These are phyloP conservation scores for Xeromyces bisporus DNA, from an alignment of 495 filamentous ascomycete genomes.

Conservation along the genomic window DNA sequence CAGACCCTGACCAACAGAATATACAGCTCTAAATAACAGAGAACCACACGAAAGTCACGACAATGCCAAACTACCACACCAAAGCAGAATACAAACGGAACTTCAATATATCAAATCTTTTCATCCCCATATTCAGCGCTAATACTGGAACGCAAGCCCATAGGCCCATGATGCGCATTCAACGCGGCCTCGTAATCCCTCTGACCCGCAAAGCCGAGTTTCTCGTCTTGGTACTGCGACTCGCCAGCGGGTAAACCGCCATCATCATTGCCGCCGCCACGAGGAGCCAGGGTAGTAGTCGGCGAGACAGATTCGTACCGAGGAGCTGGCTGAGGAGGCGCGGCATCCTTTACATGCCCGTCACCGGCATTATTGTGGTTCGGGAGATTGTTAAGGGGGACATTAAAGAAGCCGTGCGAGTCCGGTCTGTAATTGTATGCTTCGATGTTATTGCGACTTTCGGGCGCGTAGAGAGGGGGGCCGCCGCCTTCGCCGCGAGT, in stretches of 20 bases:
- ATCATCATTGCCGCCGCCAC: too few species aligned
- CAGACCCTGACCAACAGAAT: too few species aligned
- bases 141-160: constrained; percentile 17
- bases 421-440: constrained; percentile 3
- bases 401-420: constrained; percentile 13
- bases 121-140: constrained; percentile 26
- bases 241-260: too few species aligned
- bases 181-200: constrained; percentile 13
- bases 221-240: constrained; percentile 18
- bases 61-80: too few species aligned
- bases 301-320: constrained; percentile 11
- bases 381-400: constrained; percentile 17
- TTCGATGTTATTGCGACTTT: neutral
- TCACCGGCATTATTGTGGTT: constrained; percentile 2
- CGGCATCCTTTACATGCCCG: neutral
- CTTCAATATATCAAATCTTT: constrained; percentile 1
- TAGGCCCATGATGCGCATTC: constrained; percentile 9
- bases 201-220: constrained; percentile 30
- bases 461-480: constrained; percentile 11
- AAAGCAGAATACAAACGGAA: too few species aligned
- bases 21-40: too few species aligned
- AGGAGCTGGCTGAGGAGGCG: constrained; percentile 8
- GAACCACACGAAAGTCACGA: too few species aligned
- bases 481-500: constrained; percentile 32
- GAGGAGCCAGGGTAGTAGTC: neutral